phyloP scores from a whole-genome alignment of 1,284 basidiomycete genomes.

The Cutaneotrichosporon sp. region DNA sequence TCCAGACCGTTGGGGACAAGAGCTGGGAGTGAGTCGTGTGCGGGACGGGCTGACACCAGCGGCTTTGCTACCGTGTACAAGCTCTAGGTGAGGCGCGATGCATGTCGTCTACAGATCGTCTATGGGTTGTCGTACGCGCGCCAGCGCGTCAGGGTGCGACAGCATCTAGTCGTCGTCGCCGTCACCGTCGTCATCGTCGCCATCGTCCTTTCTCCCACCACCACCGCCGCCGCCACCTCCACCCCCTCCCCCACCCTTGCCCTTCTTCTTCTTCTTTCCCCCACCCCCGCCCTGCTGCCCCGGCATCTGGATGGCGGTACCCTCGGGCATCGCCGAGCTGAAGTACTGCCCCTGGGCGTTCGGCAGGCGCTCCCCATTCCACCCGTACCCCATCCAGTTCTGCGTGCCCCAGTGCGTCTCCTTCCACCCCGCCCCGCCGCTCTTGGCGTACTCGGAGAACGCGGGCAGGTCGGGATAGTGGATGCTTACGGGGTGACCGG shows the following conservation, averaged over 20 bases:
- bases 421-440: slow-evolving; percentile 28
- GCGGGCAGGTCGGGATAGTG: slow-evolving; percentile 41
- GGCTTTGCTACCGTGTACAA: slow-evolving; percentile 37
- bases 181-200: slow-evolving; percentile 12
- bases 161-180: neutral
- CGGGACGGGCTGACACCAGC: slow-evolving; percentile 22
- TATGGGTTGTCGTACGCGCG: neutral
- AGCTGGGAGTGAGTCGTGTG: slow-evolving; percentile 46
- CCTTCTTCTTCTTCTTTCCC: slow-evolving; percentile 19
- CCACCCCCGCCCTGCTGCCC: neutral
- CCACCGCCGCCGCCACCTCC: slow-evolving; percentile 15
- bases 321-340: slow-evolving; percentile 34
- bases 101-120: neutral
- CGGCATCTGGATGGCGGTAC: slow-evolving; percentile 16
- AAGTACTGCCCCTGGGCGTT: slow-evolving; percentile 30
- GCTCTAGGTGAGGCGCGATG: slow-evolving; percentile 15
- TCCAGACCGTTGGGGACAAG: slow-evolving; percentile 49
- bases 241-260: slow-evolving; percentile 14
- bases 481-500: slow-evolving; percentile 30
- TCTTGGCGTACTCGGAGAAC: slow-evolving; percentile 28
- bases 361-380: slow-evolving; percentile 35
- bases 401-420: slow-evolving; percentile 20
- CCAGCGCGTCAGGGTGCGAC: too few species aligned
- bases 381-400: slow-evolving; percentile 42
- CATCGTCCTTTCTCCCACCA: slow-evolving; percentile 9